Conservation (phyloP, 768 basidiomycete genomes). For the Lactifluus hygrophoroides region DNA sequence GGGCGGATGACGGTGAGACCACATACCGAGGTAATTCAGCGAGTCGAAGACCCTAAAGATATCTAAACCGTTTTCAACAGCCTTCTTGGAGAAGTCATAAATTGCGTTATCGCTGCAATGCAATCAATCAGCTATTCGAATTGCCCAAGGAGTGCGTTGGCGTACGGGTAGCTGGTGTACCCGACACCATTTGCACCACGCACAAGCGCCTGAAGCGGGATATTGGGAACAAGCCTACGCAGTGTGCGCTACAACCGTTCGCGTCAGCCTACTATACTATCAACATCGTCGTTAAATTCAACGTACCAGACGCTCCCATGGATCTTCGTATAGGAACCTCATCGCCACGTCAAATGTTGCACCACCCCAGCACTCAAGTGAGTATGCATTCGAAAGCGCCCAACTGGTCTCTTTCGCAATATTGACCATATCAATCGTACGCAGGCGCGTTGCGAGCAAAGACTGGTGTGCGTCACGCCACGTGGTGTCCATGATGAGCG, state of each 20-base stretch:
- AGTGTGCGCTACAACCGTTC: conserved; percentile 57
- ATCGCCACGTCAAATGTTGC: conserved; percentile 99
- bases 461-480: conserved; percentile 99
- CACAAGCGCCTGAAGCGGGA: conserved; percentile 95
- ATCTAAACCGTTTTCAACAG: conserved; percentile 98
- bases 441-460: conserved; percentile 88
- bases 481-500: conserved; percentile 96
- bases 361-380: conserved; percentile 98
- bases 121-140: background rate
- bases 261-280: conserved; percentile 3
- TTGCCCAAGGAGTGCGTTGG: conserved; percentile 44
- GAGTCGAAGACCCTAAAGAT: conserved; percentile 99
- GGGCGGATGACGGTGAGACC: background rate
- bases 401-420: conserved; percentile 97
- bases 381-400: conserved; percentile 91
- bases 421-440: conserved; percentile 96
- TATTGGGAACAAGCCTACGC: conserved; percentile 94
- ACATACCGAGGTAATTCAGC: conserved; percentile 91
- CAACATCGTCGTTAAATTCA: background rate
- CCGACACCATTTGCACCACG: conserved; percentile 99
- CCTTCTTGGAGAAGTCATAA: conserved; percentile 99
- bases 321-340: conserved; percentile 99
- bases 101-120: conserved; percentile 84
- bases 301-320: conserved; percentile 92
- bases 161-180: conserved; percentile 95